Evolutionary conservation across 768 basidiomycete genomes (phyloP).

Genomic region (Russula virescens): DNA sequence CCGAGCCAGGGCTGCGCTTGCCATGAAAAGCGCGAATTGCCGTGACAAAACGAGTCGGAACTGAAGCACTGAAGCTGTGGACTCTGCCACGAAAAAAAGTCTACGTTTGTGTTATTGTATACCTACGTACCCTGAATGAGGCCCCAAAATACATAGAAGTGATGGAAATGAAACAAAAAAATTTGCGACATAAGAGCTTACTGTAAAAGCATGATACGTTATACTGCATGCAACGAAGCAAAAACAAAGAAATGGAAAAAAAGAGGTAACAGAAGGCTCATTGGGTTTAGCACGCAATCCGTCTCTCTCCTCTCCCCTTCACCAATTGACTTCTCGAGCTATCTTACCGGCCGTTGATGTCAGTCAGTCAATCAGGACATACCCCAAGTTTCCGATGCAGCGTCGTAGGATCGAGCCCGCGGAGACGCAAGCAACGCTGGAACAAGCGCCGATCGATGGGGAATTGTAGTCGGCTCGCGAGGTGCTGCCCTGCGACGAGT

Average conservation of each 20-base stretch:
- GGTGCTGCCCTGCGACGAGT: constrained; percentile 76
- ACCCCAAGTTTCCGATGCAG: constrained; percentile 44
- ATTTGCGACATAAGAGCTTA: constrained; percentile 9
- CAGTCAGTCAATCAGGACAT: constrained; percentile 27
- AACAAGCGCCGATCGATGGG: constrained; percentile 70
- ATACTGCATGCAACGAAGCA: not conserved
- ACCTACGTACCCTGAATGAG: not conserved
- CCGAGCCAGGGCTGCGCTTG: too few relatives aligned
- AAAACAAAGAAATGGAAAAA: not conserved
- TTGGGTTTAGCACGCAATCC: not conserved
- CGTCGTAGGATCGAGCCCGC: constrained; percentile 53
- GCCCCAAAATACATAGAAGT: constrained; percentile 8
- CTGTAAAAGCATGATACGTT: not conserved
- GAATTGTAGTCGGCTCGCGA: constrained; percentile 66
- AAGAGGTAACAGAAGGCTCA: not conserved
- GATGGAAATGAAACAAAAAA: not conserved
- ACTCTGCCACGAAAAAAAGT: not conserved
- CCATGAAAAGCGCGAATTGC: too few relatives aligned
- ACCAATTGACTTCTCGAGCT: not conserved
- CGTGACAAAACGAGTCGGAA: too few relatives aligned
- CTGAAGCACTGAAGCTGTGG: too few relatives aligned
- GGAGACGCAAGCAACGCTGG: constrained; percentile 65
- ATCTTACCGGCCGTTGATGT: not conserved
- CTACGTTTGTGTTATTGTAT: constrained; percentile 8
- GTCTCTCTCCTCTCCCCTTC: not conserved